Base-by-base conservation (phyloP, 2,329 filamentous ascomycete genomes). In the Parasarocladium wereldwijsianum region DNA sequence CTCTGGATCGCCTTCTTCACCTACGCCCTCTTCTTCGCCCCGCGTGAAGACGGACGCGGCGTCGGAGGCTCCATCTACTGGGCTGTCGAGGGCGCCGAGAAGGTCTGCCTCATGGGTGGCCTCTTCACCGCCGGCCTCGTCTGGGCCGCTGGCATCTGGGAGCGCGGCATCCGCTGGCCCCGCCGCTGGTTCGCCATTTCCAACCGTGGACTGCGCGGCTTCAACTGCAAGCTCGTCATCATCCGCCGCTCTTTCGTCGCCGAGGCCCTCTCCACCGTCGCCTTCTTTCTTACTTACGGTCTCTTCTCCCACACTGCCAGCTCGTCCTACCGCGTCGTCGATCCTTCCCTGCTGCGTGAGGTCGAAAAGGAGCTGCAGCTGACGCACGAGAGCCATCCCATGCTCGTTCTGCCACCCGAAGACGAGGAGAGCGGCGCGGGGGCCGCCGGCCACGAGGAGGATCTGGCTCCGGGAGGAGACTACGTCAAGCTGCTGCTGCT, bases 121-220 rank as follows among this genome's bases (percentile, higher is more conserved):
- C 68, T 93, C 35, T 77, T 94, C 35, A 94, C 86, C 1, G 79
- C 73, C 20, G 66, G 85, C 24, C 63, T 98, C 20, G 77, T 96
- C 40, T 94, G 86, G 83, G 86, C 76, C 11, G 94, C 87, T 0
- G 90, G 90, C 17, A 86, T 94, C 52, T 98, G 87, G 81, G 87
- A 96, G 46, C 73, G 87, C 33, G 90, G 90, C 18, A 78, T 98
- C 32, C 72, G 86, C 38, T 96, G 90, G 86, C 90, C 90, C 29
- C 66, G 87, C 32, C 73, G 84, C 41, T 96, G 90, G 82, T 76
- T 96, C 42, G 74, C 69, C 41, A 76, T 86, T 37, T 81, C 86
- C 22, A 98, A 98, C 51, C 69, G 90, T 32, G 90, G 90, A 9
- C 62, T 98, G 38, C 70, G 90, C 36, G 79, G 71, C 32, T 93